Percentiles rank a stretch among this genome's conserved stretches.
Evolutionary conservation across 2,329 filamentous ascomycete genomes (phyloP).

Genomic region (Fusarium mangiferae): DNA sequence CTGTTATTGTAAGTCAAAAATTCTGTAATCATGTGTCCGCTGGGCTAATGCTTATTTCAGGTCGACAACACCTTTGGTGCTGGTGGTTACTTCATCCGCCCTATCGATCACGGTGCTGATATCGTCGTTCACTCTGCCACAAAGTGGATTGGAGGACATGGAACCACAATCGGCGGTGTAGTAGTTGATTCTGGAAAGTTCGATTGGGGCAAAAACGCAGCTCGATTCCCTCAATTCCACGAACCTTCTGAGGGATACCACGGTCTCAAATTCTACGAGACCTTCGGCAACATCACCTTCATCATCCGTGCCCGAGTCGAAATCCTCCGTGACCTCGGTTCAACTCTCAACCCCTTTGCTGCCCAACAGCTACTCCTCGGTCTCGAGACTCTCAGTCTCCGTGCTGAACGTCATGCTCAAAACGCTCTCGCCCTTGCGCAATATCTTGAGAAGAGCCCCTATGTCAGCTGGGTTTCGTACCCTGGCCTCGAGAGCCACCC

Average conservation of each 20-base stretch:
- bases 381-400: conserved; percentile 87
- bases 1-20: conserved; percentile 63
- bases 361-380: conserved; percentile 93
- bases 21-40: neutral
- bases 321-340: conserved; percentile 86
- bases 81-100: conserved; percentile 86
- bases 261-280: conserved; percentile 93
- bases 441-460: conserved; percentile 84
- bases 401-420: conserved; percentile 85
- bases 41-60: conserved; percentile 50
- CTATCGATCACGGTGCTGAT: conserved; percentile 90
- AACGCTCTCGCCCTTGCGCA: conserved; percentile 84
- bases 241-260: conserved; percentile 92
- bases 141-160: conserved; percentile 97
- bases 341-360: conserved; percentile 86
- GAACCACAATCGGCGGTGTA: conserved; percentile 88
- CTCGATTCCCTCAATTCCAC: conserved; percentile 91
- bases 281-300: conserved; percentile 84
- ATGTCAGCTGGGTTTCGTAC: conserved; percentile 95
- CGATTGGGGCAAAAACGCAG: conserved; percentile 86
- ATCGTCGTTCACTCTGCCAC: conserved; percentile 95
- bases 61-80: conserved; percentile 97
- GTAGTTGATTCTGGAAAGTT: conserved; percentile 92
- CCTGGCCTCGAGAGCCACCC: conserved; percentile 86
- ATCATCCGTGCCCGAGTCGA: conserved; percentile 89